Evolutionary conservation across 352 stramenopile genomes (phyloP).

Genomic region (Thalassiosira allenii): DNA sequence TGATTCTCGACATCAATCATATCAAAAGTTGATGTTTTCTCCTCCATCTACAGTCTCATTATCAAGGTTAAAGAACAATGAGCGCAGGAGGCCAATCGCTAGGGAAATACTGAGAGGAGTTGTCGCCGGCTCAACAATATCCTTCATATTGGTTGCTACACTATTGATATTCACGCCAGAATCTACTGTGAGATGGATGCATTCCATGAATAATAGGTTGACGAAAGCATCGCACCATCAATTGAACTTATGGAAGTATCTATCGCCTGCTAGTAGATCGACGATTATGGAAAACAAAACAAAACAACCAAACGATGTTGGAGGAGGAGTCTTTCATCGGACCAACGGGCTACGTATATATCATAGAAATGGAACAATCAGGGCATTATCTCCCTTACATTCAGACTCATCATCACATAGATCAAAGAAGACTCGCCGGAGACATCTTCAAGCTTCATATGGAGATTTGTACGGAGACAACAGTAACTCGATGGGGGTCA

Average conservation of each 20-base stretch:
- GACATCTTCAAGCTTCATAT: slow-evolving; percentile 22
- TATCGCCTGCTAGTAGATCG: too few species aligned
- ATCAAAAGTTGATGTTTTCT: background rate
- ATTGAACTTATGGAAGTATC: too few species aligned
- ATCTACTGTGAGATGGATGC: slow-evolving; percentile 29
- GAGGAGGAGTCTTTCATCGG: too few species aligned
- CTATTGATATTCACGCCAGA: slow-evolving; percentile 26
- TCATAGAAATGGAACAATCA: slow-evolving; percentile 30
- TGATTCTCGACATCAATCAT: too few species aligned
- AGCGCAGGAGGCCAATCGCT: background rate
- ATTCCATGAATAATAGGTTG: slow-evolving; percentile 20
- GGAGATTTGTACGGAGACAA: slow-evolving; percentile 11
- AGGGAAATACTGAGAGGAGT: slow-evolving; percentile 25
- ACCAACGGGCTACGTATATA: slow-evolving; percentile 15
- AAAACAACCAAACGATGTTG: too few species aligned
- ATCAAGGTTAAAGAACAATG: slow-evolving; percentile 9
- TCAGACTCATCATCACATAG: slow-evolving; percentile 3
- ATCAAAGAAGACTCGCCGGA: background rate
- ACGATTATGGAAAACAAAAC: too few species aligned
- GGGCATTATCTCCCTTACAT: slow-evolving; percentile 7
- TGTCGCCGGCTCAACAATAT: slow-evolving; percentile 10
- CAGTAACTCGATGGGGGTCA: slow-evolving; percentile 4
- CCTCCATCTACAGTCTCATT: slow-evolving; percentile 7
- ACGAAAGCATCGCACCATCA: too few species aligned
- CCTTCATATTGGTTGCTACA: slow-evolving; percentile 16